phyloP scores from a whole-genome alignment of 768 basidiomycete species.

The Boletus edulis region DNA sequence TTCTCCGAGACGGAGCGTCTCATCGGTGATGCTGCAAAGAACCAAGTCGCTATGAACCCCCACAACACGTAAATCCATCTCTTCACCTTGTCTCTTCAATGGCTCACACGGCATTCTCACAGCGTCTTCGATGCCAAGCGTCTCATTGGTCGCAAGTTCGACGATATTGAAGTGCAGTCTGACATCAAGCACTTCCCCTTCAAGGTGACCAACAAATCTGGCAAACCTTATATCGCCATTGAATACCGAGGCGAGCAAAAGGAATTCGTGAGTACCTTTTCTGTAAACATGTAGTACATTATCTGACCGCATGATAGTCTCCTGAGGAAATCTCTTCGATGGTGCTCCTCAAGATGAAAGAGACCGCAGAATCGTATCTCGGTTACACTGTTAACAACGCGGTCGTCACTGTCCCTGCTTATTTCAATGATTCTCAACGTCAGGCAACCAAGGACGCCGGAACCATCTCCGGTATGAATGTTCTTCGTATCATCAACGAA shows the following conservation, averaged over 20 bases:
- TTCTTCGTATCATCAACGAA: constrained; percentile 98
- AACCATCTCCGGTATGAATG: constrained; percentile 89
- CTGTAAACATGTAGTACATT: constrained; percentile 1
- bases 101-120: constrained; percentile 9
- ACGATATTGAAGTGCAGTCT: constrained; percentile 79
- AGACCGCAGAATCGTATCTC: constrained; percentile 95
- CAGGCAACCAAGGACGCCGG: constrained; percentile 99
- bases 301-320: constrained; percentile 48
- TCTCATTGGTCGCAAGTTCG: constrained; percentile 91
- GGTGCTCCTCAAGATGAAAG: constrained; percentile 98
- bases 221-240: constrained; percentile 87
- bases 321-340: constrained; percentile 99
- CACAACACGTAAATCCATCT: constrained; percentile 63
- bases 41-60: constrained; percentile 98
- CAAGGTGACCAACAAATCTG: constrained; percentile 79
- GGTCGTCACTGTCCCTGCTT: constrained; percentile 94
- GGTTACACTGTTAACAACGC: constrained; percentile 83
- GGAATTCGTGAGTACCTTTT: constrained; percentile 68
- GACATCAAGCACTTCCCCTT: constrained; percentile 95
- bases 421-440: constrained; percentile 99
- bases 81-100: neutral
- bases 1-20: constrained; percentile 95
- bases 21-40: constrained; percentile 99
- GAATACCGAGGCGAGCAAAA: constrained; percentile 93
- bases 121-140: constrained; percentile 99